Conservation (phyloP, 2,329 filamentous ascomycete genomes). For the Colletotrichum chlorophyti region DNA sequence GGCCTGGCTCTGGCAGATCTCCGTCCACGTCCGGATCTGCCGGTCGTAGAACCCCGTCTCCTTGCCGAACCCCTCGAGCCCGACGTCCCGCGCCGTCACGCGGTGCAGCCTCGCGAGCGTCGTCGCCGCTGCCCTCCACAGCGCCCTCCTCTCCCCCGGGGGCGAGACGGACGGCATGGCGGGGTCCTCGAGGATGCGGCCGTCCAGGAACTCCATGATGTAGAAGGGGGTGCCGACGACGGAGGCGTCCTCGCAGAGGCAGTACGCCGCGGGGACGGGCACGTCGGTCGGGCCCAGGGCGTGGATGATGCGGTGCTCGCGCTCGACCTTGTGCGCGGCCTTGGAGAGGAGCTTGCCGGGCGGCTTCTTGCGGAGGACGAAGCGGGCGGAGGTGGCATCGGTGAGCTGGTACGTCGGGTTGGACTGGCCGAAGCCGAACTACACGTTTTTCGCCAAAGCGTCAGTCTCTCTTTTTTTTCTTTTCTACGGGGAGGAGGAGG, state of each 20-base stretch:
- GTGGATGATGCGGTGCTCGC: conserved; percentile 90
- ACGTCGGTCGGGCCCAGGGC: conserved; percentile 82
- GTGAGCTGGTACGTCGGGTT: conserved; percentile 97
- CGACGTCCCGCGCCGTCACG: conserved; percentile 70
- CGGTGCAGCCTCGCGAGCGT: conserved; percentile 87
- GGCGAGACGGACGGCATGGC: conserved; percentile 74
- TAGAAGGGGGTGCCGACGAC: conserved; percentile 94
- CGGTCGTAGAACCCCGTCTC: conserved; percentile 80
- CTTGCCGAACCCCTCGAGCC: conserved; percentile 77
- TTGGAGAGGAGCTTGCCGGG: conserved; percentile 92
- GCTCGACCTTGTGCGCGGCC: conserved; percentile 95
- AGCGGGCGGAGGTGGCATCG: conserved; percentile 71
- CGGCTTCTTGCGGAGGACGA: conserved; percentile 96
- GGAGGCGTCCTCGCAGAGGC: conserved; percentile 81
- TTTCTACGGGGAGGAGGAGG: too few relatives aligned
- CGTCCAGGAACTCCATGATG: conserved; percentile 95
- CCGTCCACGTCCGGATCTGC: conserved; percentile 83
- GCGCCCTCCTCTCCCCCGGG: conserved; percentile 71
- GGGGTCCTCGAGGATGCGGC: conserved; percentile 91
- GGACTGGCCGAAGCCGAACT: conserved; percentile 98
- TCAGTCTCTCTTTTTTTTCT: too few relatives aligned
- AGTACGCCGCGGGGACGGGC: conserved; percentile 82
- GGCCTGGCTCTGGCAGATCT: conserved; percentile 81
- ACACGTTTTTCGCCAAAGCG: not conserved
- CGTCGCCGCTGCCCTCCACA: conserved; percentile 86